These are phyloP conservation scores for Pyrrhoderma noxium DNA, from an alignment of 1,284 basidiomycete species.

Conservation along the genomic window DNA sequence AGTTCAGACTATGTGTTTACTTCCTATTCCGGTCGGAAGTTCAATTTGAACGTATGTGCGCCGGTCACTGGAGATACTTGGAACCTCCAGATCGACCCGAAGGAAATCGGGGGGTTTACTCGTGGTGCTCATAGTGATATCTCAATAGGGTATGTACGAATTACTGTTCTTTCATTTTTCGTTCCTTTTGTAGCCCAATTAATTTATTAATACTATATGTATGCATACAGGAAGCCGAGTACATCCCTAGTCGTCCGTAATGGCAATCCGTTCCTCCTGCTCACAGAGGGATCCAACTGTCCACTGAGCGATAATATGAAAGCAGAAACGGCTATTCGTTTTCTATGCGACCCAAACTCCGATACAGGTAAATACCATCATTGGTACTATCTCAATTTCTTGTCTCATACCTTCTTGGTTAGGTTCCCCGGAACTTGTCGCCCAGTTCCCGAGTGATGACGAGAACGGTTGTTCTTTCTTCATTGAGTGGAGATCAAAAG, in stretches of 20 bases:
- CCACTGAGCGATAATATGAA: constrained; percentile 38
- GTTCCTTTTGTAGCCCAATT: neutral
- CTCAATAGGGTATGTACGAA: constrained; percentile 54
- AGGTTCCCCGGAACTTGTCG: constrained; percentile 51
- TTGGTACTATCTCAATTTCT: neutral
- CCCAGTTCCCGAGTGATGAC: constrained; percentile 55
- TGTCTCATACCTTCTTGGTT: neutral
- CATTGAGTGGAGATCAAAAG: constrained; percentile 67
- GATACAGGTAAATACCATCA: constrained; percentile 35
- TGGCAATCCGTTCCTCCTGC: constrained; percentile 39
- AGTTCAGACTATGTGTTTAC: constrained; percentile 58
- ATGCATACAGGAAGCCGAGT: constrained; percentile 44
- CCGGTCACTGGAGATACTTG: constrained; percentile 49
- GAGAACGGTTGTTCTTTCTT: constrained; percentile 59
- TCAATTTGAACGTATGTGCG: constrained; percentile 59
- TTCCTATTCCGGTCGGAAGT: constrained; percentile 39
- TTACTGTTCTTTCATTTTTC: neutral
- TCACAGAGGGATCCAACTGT: constrained; percentile 58
- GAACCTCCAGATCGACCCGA: constrained; percentile 45
- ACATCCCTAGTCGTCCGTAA: constrained; percentile 48
- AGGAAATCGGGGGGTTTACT: constrained; percentile 55
- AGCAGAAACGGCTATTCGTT: constrained; percentile 57
- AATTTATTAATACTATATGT: constrained; percentile 1
- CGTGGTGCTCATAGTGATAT: constrained; percentile 59
- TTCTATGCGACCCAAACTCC: constrained; percentile 54